A percentile compares a stretch with the other conserved stretches of the same genome.
These are phyloP conservation scores for Russula dissimulans DNA, from an alignment of 768 basidiomycete genomes.

Conservation along the genomic window DNA sequence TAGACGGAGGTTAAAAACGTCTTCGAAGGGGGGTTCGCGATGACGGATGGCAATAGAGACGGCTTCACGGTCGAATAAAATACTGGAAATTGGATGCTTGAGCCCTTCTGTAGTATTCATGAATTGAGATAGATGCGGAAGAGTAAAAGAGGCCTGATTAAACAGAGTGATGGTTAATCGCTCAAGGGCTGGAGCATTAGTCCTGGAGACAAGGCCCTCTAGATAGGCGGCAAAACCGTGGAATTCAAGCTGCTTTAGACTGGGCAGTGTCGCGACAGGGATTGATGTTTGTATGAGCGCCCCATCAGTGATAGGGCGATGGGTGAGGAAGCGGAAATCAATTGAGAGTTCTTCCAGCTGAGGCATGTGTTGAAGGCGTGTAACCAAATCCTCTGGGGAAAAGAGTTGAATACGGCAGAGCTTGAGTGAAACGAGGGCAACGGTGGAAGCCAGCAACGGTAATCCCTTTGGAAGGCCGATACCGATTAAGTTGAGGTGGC, in stretches of 20 bases:
- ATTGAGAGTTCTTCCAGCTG: slow-evolving; percentile 4
- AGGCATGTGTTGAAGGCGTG: not conserved
- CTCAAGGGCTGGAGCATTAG: not conserved
- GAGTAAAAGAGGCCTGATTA: not conserved
- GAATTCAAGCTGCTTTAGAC: not conserved
- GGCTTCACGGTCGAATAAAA: not conserved
- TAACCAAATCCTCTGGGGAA: not conserved
- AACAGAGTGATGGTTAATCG: not conserved
- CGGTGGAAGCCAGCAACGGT: not conserved
- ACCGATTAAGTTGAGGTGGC: not conserved
- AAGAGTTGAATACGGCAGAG: not conserved
- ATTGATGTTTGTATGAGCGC: not conserved
- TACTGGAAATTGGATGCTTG: not conserved
- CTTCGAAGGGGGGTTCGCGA: not conserved
- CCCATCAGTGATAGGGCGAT: not conserved
- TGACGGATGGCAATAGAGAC: not conserved
- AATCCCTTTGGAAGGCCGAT: not conserved
- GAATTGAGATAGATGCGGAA: not conserved
- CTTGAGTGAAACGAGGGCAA: not conserved
- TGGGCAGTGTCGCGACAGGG: not conserved
- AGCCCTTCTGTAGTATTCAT: not conserved
- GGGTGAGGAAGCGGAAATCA: not conserved
- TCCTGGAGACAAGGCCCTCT: not conserved
- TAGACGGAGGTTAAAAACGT: not conserved
- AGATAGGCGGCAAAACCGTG: not conserved